Evolutionary conservation across 768 basidiomycete species (phyloP).

Genomic region (Boletus sp.): DNA sequence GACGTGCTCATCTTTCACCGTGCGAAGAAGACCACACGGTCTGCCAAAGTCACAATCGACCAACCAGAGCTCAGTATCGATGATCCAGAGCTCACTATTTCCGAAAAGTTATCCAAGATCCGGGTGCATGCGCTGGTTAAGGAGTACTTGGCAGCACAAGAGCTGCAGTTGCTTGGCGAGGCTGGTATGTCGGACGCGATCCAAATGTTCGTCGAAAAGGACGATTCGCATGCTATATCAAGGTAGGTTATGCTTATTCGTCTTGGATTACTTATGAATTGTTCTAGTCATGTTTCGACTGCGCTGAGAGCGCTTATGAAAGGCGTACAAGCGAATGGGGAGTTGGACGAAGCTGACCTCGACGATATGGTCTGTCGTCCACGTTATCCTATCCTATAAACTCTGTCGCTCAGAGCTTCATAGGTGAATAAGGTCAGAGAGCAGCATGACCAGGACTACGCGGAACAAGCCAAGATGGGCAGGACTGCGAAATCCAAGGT

Average conservation of each 20-base stretch:
- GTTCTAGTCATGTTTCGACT: conserved; percentile 61
- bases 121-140: conserved; percentile 87
- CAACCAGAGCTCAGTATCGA: conserved; percentile 81
- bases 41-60: conserved; percentile 64
- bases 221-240: conserved; percentile 90
- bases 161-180: conserved; percentile 88
- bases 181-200: conserved; percentile 92
- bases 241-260: conserved; percentile 49
- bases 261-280: not conserved
- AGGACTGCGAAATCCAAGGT: conserved; percentile 48
- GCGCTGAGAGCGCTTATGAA: conserved; percentile 64
- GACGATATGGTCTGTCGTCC: conserved; percentile 61
- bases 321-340: conserved; percentile 62
- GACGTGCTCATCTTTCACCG: conserved; percentile 92
- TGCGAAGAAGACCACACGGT: conserved; percentile 52
- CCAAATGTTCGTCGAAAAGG: conserved; percentile 95
- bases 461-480: conserved; percentile 42
- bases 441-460: conserved; percentile 62
- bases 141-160: conserved; percentile 91
- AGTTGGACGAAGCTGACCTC: conserved; percentile 69
- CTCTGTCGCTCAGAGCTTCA: not conserved
- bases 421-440: conserved; percentile 73
- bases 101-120: conserved; percentile 78
- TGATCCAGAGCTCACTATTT: conserved; percentile 60
- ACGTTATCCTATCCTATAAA: not conserved